Evolutionary conservation across 2,329 filamentous ascomycete species (phyloP), one percentile per base, ranked within the genome.

Genomic region (Teratosphaeria pseudoeucalypti): DNA sequence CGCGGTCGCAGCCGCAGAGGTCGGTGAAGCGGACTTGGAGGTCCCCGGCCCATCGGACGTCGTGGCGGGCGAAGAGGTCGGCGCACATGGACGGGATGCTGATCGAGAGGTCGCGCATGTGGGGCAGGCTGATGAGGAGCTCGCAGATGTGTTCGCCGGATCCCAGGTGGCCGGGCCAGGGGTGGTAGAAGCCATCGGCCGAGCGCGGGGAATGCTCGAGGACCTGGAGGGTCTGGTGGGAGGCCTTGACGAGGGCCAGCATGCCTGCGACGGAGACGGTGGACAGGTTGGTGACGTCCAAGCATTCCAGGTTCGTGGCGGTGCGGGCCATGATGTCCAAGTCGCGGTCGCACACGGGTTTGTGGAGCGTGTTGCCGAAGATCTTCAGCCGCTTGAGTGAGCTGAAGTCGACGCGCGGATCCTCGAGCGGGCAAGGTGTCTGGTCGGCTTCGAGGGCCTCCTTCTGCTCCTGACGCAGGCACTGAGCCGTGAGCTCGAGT

Each of bases 121-220:
- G 73, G 1, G 78, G 77, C 55, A 78, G 77, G 65, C 67, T 72
- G 43, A 76, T 74, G 61, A 80, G 73, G 11, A 78, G 70, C 49
- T 76, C 71, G 70, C 78, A 80, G 54, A 80, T 74, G 67, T 80
- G 78, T 63, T 79, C 77, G 57, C 71, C 73, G 60, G 61, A 71
- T 67, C 63, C 73, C 64, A 68, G 74, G 55, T 66, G 72, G 63
- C 79, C 78, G 1, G 77, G 76, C 64, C 79, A 75, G 55, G 78
- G 78, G 67, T 80, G 78, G 69, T 74, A 78, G 72, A 80, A 80
- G 66, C 78, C 78, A 66, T 80, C 77, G 63, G 77, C 73, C 14
- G 78, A 78, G 49, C 78, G 75, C n/a, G 79, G 79, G 53, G 78
- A 80, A 69, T 81, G 78, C 69, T 81, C 79, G 27, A 81, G 73